Evolutionary conservation across 2,329 filamentous ascomycete genomes (phyloP), one percentile per base, ranked within the genome.

Genomic region (Clonostachys solani): DNA sequence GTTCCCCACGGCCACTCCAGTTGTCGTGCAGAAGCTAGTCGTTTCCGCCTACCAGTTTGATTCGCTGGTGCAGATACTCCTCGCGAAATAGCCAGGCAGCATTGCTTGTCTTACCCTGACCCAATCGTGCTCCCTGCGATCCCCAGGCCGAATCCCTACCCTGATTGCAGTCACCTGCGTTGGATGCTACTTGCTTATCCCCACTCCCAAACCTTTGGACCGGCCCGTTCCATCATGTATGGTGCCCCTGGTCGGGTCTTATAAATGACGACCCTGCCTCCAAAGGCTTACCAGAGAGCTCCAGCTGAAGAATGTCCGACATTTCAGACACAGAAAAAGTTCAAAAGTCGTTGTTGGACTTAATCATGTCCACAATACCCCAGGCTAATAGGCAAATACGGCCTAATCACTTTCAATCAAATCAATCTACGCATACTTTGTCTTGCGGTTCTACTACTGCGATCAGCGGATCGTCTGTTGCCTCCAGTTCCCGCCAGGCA

Each of bases 391-490:
- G 69, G 54, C 69, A 68, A 49, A 59, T 67, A 48, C 71, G 73
- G 60, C 74, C 74, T 43, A 65, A 66, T 54, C 67, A 69, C 50
- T 69, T 78, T 47, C 74, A 77, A 55, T 77, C 75, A 47, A 67
- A 63, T 29, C 23, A 29, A 33, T 34, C 62, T 42, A 53, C 64
- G 42, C 69, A 67, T 49, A 56, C 63, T 33, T 63, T 70, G 50
- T 58, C 60, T 43, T 67, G 68, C 33, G 59, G 75, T 38, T 75
- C 78, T 34, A 61, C 68, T 37, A 82, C 79, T 35, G 73, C 78
- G 50, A 69, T 79, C 54, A 81, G 77, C 66, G 68, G 72, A 47
- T 81, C 79, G 16, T 78, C 80, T 29, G 67, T 75, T 48, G 72
- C 78, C 40, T 79, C 80, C 47, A 77, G 70, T 57, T 78, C 77